Evolutionary conservation across 495 filamentous ascomycete species (phyloP).

Genomic region (Aspergillus diversus): DNA sequence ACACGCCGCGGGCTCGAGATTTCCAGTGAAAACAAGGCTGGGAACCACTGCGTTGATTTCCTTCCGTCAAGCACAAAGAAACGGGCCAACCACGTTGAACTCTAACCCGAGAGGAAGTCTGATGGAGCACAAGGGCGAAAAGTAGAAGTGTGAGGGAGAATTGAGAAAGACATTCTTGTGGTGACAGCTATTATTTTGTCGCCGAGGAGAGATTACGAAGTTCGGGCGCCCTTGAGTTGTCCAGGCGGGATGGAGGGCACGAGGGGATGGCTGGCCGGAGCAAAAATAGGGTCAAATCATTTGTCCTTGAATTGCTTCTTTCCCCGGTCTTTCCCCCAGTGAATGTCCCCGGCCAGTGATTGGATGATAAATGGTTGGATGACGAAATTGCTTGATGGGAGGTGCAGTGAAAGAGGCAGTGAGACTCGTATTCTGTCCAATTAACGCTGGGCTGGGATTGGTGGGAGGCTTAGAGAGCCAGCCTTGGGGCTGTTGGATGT

Average conservation of each 20-base stretch:
- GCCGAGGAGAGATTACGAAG: conserved; percentile 12
- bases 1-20: background rate
- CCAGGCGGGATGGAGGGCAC: conserved; percentile 13
- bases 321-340: background rate
- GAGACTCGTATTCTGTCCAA: conserved; percentile 24
- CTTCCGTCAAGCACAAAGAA: conserved; percentile 4
- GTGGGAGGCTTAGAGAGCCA: background rate
- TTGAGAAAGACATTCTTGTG: conserved; percentile 10
- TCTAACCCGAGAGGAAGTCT: background rate
- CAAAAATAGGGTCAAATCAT: conserved; percentile 2
- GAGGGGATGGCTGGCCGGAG: conserved; percentile 8
- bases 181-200: background rate
- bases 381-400: conserved; percentile 4
- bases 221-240: conserved; percentile 3
- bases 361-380: conserved; percentile 1
- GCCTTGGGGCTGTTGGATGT: background rate
- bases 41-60: no score
- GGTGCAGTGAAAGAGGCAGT: conserved; percentile 21
- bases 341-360: background rate
- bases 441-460: background rate
- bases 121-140: background rate
- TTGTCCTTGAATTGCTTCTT: background rate
- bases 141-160: background rate
- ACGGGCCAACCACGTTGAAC: conserved; percentile 3
- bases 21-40: background rate